Base-by-base conservation (phyloP, 2,329 filamentous ascomycete species). In the Didymella sp. region DNA sequence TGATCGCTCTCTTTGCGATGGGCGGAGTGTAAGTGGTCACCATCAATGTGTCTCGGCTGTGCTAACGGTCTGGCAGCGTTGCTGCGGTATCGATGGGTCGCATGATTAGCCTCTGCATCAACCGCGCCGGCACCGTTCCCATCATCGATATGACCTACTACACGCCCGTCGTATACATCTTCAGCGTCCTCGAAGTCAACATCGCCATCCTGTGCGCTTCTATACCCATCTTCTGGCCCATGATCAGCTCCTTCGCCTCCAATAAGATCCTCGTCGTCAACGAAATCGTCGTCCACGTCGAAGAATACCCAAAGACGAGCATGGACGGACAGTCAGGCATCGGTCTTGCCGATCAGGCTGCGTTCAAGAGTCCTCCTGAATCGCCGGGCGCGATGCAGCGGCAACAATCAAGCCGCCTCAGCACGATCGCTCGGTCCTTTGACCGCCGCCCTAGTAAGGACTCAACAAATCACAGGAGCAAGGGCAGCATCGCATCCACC, bases 231-330 rank as follows among this genome's bases (percentile, higher is more conserved):
- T 77, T 76, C 68, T 77, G 74, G 74, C 75, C 75, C 12, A 58
- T 70, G 31, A 71, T 77, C 48, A 60, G 58, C 17, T 67, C 63
- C 15, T 45, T 76, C 15, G 64, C 72, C 5, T 45, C 60, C 31
- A 73, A 73, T 62, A 73, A 71, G 30, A 77, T 76, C 58, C 72
- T 75, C 37, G 73, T 76, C 56, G 71, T 76, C 58, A 76, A 75
- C 46, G 74, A 77, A 52, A 69, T 77, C 59, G 69, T 72, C 41
- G 65, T 77, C 45, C 73, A 64, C 41, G 69, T 72, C 19, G 69
- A 73, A 40, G 45, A 61, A n/a, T 57, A 54, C 5, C 50, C 60
- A 1, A 60, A 65, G 35, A 51, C 52, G 6, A 69, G 62, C 51
- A 58, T 66, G 33, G 55, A 58, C 15, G 55, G 50, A n/a, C 38